Conservation (phyloP, 805 yeast genomes). For the Ogataea neopini region DNA sequence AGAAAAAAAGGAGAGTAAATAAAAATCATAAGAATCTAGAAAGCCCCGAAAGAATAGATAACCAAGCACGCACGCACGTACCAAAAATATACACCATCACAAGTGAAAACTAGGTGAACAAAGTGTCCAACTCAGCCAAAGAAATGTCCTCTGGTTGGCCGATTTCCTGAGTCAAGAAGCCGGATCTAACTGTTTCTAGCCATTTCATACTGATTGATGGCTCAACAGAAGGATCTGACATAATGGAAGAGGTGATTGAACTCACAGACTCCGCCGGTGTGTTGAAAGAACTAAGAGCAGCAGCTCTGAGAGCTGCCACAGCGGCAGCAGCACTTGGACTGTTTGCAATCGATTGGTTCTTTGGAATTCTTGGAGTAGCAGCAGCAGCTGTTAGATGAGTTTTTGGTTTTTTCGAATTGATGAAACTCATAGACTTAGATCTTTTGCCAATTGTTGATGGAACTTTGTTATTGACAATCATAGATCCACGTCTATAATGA, state of each 20-base stretch:
- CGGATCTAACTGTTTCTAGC: conserved; percentile 72
- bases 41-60: conserved; percentile 9
- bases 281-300: conserved; percentile 54
- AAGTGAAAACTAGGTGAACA: conserved; percentile 37
- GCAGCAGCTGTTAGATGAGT: conserved; percentile 70
- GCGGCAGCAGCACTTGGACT: conserved; percentile 70
- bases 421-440: conserved; percentile 65
- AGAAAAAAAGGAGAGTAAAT: neutral
- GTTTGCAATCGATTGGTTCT: conserved; percentile 50
- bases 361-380: conserved; percentile 79
- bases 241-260: conserved; percentile 34
- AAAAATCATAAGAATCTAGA: conserved; percentile 8
- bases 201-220: conserved; percentile 55
- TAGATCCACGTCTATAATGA: conserved; percentile 35
- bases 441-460: conserved; percentile 48
- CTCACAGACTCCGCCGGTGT: conserved; percentile 41
- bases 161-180: conserved; percentile 76
- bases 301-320: conserved; percentile 72
- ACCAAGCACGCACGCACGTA: neutral
- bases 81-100: neutral
- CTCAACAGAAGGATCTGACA: conserved; percentile 38
- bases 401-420: conserved; percentile 51
- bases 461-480: conserved; percentile 39
- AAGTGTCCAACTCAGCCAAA: conserved; percentile 62
- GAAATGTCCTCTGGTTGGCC: conserved; percentile 78